A percentile compares a stretch with the other conserved stretches of the same genome.
phyloP scores from a whole-genome alignment of 2,329 filamentous ascomycete genomes.

The Dactylellina drechsleri region DNA sequence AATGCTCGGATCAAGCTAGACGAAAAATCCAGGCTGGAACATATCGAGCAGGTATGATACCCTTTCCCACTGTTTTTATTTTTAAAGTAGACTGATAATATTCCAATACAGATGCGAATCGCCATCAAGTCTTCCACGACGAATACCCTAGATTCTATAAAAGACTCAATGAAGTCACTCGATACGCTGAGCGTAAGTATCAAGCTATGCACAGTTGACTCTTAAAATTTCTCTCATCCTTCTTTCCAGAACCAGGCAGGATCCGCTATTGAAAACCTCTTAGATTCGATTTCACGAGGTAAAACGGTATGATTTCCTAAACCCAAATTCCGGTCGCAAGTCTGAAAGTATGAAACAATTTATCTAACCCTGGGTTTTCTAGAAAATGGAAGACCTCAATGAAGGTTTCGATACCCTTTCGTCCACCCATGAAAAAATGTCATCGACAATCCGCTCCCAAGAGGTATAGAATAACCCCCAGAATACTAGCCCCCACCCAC shows the following conservation, averaged over 20 bases:
- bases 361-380: neutral
- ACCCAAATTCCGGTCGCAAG: neutral
- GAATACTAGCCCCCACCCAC: neutral
- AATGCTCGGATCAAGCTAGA: constrained; percentile 8
- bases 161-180: constrained; percentile 18
- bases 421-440: constrained; percentile 16
- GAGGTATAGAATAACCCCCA: constrained; percentile 8
- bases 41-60: constrained; percentile 17
- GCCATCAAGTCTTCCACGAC: constrained; percentile 17
- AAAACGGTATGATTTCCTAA: constrained; percentile 10
- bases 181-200: constrained; percentile 9
- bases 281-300: constrained; percentile 23
- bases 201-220: neutral
- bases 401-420: constrained; percentile 21
- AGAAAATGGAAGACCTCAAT: constrained; percentile 22
- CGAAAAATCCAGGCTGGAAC: constrained; percentile 14
- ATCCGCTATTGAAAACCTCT: constrained; percentile 12
- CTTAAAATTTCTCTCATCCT: neutral
- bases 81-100: neutral
- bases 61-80: neutral
- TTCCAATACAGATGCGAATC: constrained; percentile 13
- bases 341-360: constrained; percentile 8
- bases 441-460: constrained; percentile 8
- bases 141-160: constrained; percentile 26
- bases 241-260: constrained; percentile 6